A percentile compares a stretch with the other conserved stretches of the same genome.
phyloP scores from a whole-genome alignment of 2,329 filamentous ascomycete genomes.

The Cladosporium sp. region DNA sequence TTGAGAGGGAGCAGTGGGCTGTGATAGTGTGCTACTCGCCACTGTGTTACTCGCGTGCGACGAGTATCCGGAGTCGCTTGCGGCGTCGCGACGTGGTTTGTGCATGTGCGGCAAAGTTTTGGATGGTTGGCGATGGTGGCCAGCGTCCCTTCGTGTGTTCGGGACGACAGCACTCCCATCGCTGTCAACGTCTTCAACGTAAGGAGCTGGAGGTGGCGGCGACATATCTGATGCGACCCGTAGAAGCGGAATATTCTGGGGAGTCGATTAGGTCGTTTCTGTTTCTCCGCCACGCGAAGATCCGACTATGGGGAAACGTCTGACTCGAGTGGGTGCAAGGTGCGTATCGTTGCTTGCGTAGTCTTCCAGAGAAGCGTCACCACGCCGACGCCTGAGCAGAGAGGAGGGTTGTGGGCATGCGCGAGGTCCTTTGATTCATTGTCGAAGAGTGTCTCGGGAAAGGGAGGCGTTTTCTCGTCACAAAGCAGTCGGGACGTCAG shows the following conservation, averaged over 20 bases:
- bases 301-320: constrained; percentile 3
- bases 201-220: constrained; percentile 23
- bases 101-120: constrained; percentile 28
- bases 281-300: constrained; percentile 13
- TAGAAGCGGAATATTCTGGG: background rate
- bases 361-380: constrained; percentile 13
- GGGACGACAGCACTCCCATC: constrained; percentile 45
- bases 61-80: constrained; percentile 64
- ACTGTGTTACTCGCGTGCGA: constrained; percentile 38
- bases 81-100: constrained; percentile 44
- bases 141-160: constrained; percentile 48
- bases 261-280: constrained; percentile 3
- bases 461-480: constrained; percentile 23
- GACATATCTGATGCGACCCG: constrained; percentile 18
- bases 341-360: background rate
- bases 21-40: constrained; percentile 8
- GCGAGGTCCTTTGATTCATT: constrained; percentile 25
- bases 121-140: constrained; percentile 51
- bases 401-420: constrained; percentile 12
- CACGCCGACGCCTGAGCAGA: constrained; percentile 3
- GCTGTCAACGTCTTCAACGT: constrained; percentile 44
- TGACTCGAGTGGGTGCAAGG: background rate
- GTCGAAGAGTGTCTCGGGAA: constrained; percentile 28
- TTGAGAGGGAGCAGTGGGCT: background rate
- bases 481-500: constrained; percentile 20